A percentile compares a stretch with the other conserved stretches of the same genome.
These are phyloP conservation scores for Carpinus viminea DNA, from an alignment of 306 rosid genomes.

Conservation along the genomic window DNA sequence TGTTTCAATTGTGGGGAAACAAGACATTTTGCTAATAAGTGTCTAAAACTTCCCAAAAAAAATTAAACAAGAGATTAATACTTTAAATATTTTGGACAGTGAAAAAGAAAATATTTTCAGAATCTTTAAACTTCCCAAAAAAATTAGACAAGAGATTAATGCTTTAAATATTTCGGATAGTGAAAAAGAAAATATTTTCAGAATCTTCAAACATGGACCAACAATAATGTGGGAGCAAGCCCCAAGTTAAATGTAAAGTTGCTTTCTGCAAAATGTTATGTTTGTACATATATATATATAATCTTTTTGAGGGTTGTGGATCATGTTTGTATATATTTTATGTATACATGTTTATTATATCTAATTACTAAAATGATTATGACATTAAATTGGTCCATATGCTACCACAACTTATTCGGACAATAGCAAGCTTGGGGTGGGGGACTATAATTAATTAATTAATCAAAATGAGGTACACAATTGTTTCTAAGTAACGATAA, in stretches of 20 bases:
- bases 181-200: no score
- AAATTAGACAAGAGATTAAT: no score
- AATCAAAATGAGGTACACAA: background rate
- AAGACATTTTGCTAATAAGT: no score
- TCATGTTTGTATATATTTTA: no score
- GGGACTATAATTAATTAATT: background rate
- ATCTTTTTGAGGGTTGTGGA: background rate
- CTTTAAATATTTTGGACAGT: no score
- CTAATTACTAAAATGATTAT: background rate
- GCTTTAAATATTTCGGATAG: no score
- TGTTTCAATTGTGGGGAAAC: no score
- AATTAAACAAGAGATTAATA: no score
- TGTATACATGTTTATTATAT: background rate
- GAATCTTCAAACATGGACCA: background rate
- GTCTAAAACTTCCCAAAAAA: no score
- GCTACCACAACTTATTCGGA: background rate
- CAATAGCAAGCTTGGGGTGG: background rate
- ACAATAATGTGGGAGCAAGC: background rate
- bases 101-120: no score
- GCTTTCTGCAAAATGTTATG: background rate
- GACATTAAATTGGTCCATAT: background rate
- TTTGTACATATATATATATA: no score
- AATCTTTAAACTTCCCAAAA: no score
- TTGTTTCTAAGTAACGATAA: background rate
- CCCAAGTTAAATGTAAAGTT: background rate